Conservation (phyloP, 140 eudicot genomes). For the Senecio squalidus region DNA sequence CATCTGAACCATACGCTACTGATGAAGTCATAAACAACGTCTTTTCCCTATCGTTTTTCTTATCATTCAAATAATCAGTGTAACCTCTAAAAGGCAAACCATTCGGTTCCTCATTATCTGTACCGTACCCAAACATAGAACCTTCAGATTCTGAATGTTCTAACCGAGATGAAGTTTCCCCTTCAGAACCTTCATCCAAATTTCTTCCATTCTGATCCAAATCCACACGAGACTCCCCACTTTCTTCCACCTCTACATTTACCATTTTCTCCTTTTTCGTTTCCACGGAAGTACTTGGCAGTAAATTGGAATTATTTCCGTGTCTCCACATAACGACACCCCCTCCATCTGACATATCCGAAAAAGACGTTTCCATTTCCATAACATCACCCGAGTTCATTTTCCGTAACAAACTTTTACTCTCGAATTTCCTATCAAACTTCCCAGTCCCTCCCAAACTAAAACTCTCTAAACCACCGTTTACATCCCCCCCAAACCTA, state of each 20-base stretch:
- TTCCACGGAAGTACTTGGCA: slow-evolving; percentile 9
- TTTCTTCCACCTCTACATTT: slow-evolving; percentile 9
- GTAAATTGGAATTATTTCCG: background rate
- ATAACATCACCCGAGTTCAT: slow-evolving; percentile 21
- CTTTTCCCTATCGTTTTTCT: slow-evolving; percentile 23
- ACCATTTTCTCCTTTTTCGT: background rate
- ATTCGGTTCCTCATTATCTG: slow-evolving; percentile 48
- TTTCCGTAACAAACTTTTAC: slow-evolving; percentile 7
- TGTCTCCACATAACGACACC: slow-evolving; percentile 26
- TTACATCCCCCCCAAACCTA: slow-evolving; percentile 47
- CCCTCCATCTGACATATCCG: slow-evolving; percentile 31
- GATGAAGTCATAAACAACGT: slow-evolving; percentile 56
- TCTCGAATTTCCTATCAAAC: slow-evolving; percentile 40
- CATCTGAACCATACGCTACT: slow-evolving; percentile 79
- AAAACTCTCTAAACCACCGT: slow-evolving; percentile 32
- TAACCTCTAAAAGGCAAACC: slow-evolving; percentile 24
- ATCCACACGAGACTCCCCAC: slow-evolving; percentile 13
- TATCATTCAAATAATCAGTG: slow-evolving; percentile 13
- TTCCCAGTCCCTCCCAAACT: slow-evolving; percentile 52
- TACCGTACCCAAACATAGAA: slow-evolving; percentile 67
- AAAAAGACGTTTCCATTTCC: slow-evolving; percentile 22
- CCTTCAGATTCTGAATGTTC: slow-evolving; percentile 88
- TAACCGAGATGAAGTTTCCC: slow-evolving; percentile 51
- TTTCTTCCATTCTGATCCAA: slow-evolving; percentile 24
- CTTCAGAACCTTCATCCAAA: slow-evolving; percentile 35